Conservation (phyloP, 1,284 basidiomycete genomes). For the Cerrena zonata region DNA sequence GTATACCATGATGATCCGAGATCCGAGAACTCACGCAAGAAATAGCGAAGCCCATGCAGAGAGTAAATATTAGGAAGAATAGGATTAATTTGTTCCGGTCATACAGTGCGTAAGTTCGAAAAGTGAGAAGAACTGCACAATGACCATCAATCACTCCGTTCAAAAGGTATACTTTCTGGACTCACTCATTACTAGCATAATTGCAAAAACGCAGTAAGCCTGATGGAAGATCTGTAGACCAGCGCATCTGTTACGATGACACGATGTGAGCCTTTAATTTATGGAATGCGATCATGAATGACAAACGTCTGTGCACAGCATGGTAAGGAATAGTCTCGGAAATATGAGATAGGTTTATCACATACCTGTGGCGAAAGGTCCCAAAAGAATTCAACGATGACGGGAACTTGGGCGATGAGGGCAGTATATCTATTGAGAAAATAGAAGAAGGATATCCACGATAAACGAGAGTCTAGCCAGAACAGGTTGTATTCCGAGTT, state of each 20-base stretch:
- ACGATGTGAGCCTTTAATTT: background rate
- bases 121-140: constrained; percentile 33
- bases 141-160: background rate
- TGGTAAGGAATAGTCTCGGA: background rate
- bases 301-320: background rate
- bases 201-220: constrained; percentile 29
- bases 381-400: constrained; percentile 23
- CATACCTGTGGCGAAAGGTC: background rate
- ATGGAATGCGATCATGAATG: background rate
- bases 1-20: background rate
- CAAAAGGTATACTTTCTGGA: constrained; percentile 2
- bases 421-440: constrained; percentile 34
- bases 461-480: constrained; percentile 26
- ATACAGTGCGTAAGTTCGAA: constrained; percentile 39
- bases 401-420: constrained; percentile 29
- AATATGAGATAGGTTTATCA: background rate
- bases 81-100: constrained; percentile 28
- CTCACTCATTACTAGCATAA: constrained; percentile 32
- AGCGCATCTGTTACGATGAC: background rate
- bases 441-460: constrained; percentile 30
- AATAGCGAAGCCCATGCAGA: background rate
- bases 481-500: constrained; percentile 30
- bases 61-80: background rate
- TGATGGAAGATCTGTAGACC: constrained; percentile 17
- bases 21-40: background rate